Evolutionary conservation across 805 yeast genomes (phyloP).

Genomic region (Kodamaea lidongshanica): DNA sequence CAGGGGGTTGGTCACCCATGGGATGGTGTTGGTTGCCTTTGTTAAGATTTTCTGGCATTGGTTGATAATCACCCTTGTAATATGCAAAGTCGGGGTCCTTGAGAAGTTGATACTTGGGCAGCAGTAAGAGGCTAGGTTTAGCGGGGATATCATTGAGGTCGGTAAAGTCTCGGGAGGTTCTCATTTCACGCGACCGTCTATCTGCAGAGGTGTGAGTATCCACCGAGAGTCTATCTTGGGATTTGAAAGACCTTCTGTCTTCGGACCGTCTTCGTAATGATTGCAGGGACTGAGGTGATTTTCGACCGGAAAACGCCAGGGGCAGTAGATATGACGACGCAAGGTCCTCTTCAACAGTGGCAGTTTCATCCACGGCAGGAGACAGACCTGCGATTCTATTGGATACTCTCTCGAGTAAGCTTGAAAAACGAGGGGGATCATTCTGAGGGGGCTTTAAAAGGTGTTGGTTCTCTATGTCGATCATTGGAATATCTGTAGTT

Average conservation of each 20-base stretch:
- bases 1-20: slow-evolving; percentile 14
- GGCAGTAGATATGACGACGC: too few species aligned
- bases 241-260: too few species aligned
- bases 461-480: background rate
- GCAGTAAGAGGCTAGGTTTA: background rate
- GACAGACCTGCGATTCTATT: slow-evolving; percentile 32
- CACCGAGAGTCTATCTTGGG: too few species aligned
- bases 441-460: slow-evolving; percentile 9
- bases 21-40: slow-evolving; percentile 13
- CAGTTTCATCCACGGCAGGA: background rate
- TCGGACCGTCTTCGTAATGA: too few species aligned
- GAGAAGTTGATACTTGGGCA: slow-evolving; percentile 4
- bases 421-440: slow-evolving; percentile 19
- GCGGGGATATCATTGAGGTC: too few species aligned
- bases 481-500: slow-evolving; percentile 3
- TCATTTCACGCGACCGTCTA: too few species aligned
- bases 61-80: slow-evolving; percentile 4
- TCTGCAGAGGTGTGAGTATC: too few species aligned
- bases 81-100: slow-evolving; percentile 4
- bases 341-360: slow-evolving; percentile 1
- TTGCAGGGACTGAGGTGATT: too few species aligned
- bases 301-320: too few species aligned
- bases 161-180: too few species aligned
- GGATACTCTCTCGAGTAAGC: slow-evolving; percentile 23
- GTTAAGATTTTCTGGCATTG: slow-evolving; percentile 13